phyloP scores from a whole-genome alignment of 192 early-diverging fungal species.

The Spinellus fusiger region DNA sequence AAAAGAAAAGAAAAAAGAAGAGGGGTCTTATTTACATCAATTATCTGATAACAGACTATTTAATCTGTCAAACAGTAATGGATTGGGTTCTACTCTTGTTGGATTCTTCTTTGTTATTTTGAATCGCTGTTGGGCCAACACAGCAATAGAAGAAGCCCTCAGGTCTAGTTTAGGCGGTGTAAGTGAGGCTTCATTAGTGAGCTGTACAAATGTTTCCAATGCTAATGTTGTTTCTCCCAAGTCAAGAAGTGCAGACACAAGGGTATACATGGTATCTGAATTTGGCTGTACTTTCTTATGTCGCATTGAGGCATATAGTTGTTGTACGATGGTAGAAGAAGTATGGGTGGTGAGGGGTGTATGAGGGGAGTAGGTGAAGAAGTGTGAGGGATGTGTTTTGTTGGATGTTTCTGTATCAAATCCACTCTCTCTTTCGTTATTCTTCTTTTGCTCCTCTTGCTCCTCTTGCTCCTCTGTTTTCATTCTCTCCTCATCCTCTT shows the following conservation, averaged over 20 bases:
- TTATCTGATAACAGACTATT: constrained; percentile 7
- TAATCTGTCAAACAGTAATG: constrained; percentile 3
- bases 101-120: not conserved
- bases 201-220: constrained; percentile 24
- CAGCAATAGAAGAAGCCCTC: constrained; percentile 3
- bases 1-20: not conserved
- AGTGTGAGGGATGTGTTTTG: no score
- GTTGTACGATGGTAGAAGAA: constrained; percentile 5
- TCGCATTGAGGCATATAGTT: constrained; percentile 19
- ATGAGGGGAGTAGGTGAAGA: not conserved
- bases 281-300: constrained; percentile 16
- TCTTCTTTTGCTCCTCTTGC: no score
- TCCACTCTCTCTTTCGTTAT: no score
- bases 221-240: constrained; percentile 25
- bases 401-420: no score
- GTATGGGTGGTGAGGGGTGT: not conserved
- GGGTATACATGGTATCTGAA: constrained; percentile 26
- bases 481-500: not conserved
- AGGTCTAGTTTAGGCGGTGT: not conserved
- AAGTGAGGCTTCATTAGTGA: constrained; percentile 1
- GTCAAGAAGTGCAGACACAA: constrained; percentile 30
- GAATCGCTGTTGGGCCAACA: not conserved
- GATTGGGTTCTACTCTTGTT: constrained; percentile 1
- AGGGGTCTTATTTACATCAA: not conserved
- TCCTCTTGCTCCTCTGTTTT: constrained; percentile 2